A percentile compares a stretch with the other conserved stretches of the same genome.
Evolutionary conservation across 139 green algal species (phyloP).

Genomic region (Chlorella ohadii): DNA sequence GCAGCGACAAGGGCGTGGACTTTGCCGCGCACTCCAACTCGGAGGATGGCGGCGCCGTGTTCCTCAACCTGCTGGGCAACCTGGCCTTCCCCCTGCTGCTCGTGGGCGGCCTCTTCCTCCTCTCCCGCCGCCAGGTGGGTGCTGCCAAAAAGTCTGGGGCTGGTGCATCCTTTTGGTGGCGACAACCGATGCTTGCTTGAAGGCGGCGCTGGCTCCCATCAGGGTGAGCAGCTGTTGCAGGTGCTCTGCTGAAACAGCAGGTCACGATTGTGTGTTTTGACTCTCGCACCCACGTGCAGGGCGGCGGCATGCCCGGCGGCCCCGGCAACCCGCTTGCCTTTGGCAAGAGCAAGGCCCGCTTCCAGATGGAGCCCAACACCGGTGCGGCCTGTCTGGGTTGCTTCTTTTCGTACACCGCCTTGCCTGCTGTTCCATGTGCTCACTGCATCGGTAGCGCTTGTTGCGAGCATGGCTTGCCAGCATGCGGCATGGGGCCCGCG

Average conservation of each 20-base stretch:
- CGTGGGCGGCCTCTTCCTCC: constrained; percentile 99
- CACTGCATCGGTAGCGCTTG: no score
- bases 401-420: no score
- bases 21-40: constrained; percentile 97
- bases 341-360: constrained; percentile 97
- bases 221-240: no score
- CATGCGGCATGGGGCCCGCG: no score
- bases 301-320: constrained; percentile 79
- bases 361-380: constrained; percentile 99
- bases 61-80: constrained; percentile 96
- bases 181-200: no score
- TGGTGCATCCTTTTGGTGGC: no score
- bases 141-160: neutral
- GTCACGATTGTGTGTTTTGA: no score
- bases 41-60: constrained; percentile 94
- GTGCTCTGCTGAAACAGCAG: no score
- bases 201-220: no score
- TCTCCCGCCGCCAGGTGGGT: constrained; percentile 79
- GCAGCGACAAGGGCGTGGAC: constrained; percentile 96
- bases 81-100: constrained; percentile 99
- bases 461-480: no score
- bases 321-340: constrained; percentile 95
- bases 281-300: neutral
- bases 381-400: constrained; percentile 16
- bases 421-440: no score